Base-by-base conservation (phyloP, 78 protist species). In the Corallochytrium limacisporum region DNA sequence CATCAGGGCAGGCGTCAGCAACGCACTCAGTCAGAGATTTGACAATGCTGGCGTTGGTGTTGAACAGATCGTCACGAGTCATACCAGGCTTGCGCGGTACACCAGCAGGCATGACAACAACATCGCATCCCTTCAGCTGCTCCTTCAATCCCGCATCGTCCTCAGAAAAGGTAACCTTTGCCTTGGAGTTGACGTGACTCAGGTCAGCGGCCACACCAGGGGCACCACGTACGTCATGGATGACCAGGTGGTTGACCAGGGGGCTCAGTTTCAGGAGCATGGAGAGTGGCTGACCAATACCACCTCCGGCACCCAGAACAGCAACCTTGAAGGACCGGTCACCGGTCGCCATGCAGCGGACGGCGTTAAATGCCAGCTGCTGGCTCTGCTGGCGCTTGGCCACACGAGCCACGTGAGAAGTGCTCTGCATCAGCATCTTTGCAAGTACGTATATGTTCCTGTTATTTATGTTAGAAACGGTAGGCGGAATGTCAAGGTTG, bases 31-130 rank as follows among this genome's bases (percentile, higher is more conserved):
- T 84, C 28, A 87, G 68, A 48, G 7, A 55, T 59, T 26, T 9
- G 60, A 77, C 87, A 62, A 85, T 80, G 44, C 28, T 0, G 15
- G 87, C 92, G 82, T 87, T 87, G 50, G 75, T 69, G 74, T 76
- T 76, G 86, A 87, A 87, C 35, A 79, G 84, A 40, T 87, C 92
- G 68, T 87, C 86, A 35, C 81, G 72, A 56, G 81, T 81, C 80
- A 81, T 74, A 44, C 92, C 92, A 24, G 92, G 92, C 86, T 79
- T 82, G 81, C 92, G 85, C 47, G 92, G 88, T 1, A 87, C 92
- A 24, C 88, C 92, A 3, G 92, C 92, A 32, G 69, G 69, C 79
- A 87, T 79, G 61, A 87, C 69, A 8, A 82, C 86, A 20, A 85
- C 80, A 6, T 79, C 72, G 39, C 67, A 33, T 54, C 81, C 85